Evolutionary conservation across 192 early-diverging fungal species (phyloP), one percentile per base, ranked within the genome.

Genomic region (Ambispora gerdemannii): DNA sequence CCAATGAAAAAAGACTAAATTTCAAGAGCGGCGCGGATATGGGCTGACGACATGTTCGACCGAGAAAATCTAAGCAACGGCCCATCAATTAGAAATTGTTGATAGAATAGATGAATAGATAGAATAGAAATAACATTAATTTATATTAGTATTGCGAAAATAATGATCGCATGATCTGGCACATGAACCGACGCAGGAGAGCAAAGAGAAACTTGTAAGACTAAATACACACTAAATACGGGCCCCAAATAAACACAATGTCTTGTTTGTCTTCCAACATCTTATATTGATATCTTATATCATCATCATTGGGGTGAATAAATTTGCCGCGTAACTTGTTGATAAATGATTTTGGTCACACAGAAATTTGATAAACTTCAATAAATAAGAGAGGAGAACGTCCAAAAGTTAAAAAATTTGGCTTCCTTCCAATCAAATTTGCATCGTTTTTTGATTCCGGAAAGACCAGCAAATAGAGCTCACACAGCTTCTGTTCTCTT

Each of bases 381-480:
- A 63, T 63, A 63, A 63, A 63, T 63, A 63, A 36, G 35, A 63
- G 62, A 22, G 33, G 4, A 7, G 3, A 33, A 17, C 62, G n/a
- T 63, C 35, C 35, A 8, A 4, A 20, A 11, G 36, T 13, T 43
- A 49, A 28, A n/a, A 43, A 67, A 36, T 67, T 66, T 67, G 65
- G 65, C 19, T 33, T 67, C 65, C 33, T 43, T 67, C 65, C 65
- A 67, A 67, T 67, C 65, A 67, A 53, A 67, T 67, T 67, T 67
- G 30, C 65, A 32, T 22, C 65, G n/a, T n/a, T 58, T 20, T 31
- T 50, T 52, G 50, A 52, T 53, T 67, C n/a, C 38, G 17, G 65
- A 52, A 43, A 38, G 65, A 67, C 65, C 65, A 67, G 62, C 62
- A 63, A 62, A 63, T 38, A 8, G 22, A 63, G 65, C 65, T 67